Conservation (phyloP, 2,329 filamentous ascomycete species). For the Cladosporium sphaerospermum region DNA sequence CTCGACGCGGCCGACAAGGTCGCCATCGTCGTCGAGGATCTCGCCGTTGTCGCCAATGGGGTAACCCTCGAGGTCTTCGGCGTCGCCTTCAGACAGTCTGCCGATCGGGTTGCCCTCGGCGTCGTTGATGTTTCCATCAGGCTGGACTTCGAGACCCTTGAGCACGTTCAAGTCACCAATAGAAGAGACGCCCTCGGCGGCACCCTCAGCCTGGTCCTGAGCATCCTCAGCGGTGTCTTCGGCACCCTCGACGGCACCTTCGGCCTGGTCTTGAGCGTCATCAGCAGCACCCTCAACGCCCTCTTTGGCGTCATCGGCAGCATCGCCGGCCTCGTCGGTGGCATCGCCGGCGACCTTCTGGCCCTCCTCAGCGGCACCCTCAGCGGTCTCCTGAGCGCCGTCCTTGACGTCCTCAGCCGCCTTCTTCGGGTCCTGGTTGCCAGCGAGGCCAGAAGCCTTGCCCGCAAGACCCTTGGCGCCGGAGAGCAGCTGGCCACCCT, state of each 20-base stretch:
- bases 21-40: slow-evolving; percentile 50
- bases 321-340: slow-evolving; percentile 26
- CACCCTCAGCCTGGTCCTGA: slow-evolving; percentile 10
- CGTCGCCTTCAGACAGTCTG: slow-evolving; percentile 46
- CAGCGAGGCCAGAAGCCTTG: slow-evolving; percentile 41
- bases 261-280: slow-evolving; percentile 21
- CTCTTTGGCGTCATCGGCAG: slow-evolving; percentile 25
- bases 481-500: slow-evolving; percentile 35
- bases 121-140: slow-evolving; percentile 50
- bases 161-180: slow-evolving; percentile 38
- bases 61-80: slow-evolving; percentile 48
- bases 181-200: slow-evolving; percentile 34
- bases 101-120: slow-evolving; percentile 44
- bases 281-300: slow-evolving; percentile 22
- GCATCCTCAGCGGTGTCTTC: slow-evolving; percentile 20
- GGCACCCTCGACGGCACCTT: slow-evolving; percentile 24
- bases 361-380: slow-evolving; percentile 27
- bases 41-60: slow-evolving; percentile 49
- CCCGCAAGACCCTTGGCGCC: slow-evolving; percentile 42
- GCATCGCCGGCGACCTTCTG: slow-evolving; percentile 31
- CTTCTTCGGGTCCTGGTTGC: slow-evolving; percentile 34
- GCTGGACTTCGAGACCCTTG: slow-evolving; percentile 47
- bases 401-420: slow-evolving; percentile 31
- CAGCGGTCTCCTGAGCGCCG: slow-evolving; percentile 26
- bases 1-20: slow-evolving; percentile 49